Evolutionary conservation across 2,329 filamentous ascomycete genomes (phyloP), one percentile per base, ranked within the genome.

Genomic region (Xylariaceae sp.): DNA sequence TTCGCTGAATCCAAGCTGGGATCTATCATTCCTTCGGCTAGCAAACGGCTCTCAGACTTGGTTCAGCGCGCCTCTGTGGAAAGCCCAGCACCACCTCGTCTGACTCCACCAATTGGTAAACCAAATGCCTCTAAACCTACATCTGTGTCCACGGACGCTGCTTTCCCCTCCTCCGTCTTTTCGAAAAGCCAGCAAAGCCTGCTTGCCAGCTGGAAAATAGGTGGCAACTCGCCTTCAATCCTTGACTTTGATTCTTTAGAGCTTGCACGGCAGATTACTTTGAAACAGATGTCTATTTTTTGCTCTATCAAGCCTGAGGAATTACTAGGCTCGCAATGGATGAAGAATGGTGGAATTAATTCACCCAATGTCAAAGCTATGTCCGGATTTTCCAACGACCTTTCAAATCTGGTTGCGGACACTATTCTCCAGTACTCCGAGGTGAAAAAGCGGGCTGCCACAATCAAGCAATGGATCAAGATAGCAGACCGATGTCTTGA

Each of bases 401-500:
- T 99, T 16, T 91, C 92, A 4, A 94, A 96, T 66, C 76, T 97
- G 37, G 94, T 99, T 10, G 88, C 90, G 0, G 92, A 97, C 68
- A 95, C 89, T 0, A 95, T 99, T 63, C 80, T 99, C 13, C 84
- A 89, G 52, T 81, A 90, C 53, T 81, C 88, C n/a, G 94, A 97
- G 68, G 85, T 87, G 22, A 97, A 97, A 80, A 95, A 92, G 75
- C 84, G 94, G 22, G 92, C 94, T 0, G 75, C 81, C 1, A 83
- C 91, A 49, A 94, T 99, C 74, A 97, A 99, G 75, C 92, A 97
- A 64, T 99, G 94, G 94, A 89, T 96, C 69, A 99, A 97, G 77
- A 85, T 97, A 62, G 90, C 89, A 0, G 81, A 87, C 63, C 89
- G 88, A 64, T 95, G 90, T 61, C 76, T 95, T 5, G 89, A 94